phyloP scores from a whole-genome alignment of 208 protist genomes.

The Leishmania tropica region DNA sequence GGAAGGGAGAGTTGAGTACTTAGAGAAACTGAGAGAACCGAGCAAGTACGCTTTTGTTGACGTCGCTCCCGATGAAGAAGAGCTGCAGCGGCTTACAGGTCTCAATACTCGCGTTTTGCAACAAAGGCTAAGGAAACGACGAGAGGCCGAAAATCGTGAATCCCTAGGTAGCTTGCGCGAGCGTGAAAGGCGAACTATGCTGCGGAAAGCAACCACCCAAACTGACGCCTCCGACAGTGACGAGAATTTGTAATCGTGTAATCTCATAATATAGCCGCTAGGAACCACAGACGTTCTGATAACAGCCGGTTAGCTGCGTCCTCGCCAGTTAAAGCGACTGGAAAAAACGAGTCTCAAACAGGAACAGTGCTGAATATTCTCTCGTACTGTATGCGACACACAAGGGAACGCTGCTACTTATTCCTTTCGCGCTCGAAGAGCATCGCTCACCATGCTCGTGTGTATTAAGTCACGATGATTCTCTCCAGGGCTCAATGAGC shows the following conservation, averaged over 20 bases:
- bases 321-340: not conserved
- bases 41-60: conserved; percentile 74
- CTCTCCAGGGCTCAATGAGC: not conserved
- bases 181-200: conserved; percentile 55
- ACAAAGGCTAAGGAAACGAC: conserved; percentile 18
- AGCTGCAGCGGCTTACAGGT: conserved; percentile 50
- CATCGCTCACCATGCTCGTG: not conserved
- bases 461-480: not conserved
- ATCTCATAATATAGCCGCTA: not conserved
- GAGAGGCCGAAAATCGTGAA: conserved; percentile 38
- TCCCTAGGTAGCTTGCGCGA: conserved; percentile 49
- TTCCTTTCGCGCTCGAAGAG: not conserved
- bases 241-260: conserved; percentile 21
- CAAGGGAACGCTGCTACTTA: not conserved
- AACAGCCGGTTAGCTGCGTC: not conserved
- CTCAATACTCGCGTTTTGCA: conserved; percentile 64
- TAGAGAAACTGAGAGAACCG: conserved; percentile 9
- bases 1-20: not conserved
- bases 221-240: conserved; percentile 21
- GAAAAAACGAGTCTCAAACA: not conserved
- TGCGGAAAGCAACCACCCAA: conserved; percentile 31
- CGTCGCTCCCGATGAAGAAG: conserved; percentile 36
- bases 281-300: not conserved
- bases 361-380: not conserved
- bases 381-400: not conserved